phyloP scores from a whole-genome alignment of 768 basidiomycete genomes.

The Melanogaster broomeanus region DNA sequence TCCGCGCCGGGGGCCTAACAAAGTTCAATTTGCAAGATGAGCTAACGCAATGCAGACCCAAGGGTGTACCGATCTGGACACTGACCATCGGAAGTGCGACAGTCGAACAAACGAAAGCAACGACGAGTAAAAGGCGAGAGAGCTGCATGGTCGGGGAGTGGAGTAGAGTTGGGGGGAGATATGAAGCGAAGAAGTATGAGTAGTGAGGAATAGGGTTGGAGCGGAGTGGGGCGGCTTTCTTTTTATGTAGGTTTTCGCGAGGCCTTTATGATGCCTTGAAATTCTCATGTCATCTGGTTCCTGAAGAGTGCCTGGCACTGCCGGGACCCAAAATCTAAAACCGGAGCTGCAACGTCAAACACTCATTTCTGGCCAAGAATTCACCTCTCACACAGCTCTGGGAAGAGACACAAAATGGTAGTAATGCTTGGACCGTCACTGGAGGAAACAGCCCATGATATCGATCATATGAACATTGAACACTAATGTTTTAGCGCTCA shows the following conservation, averaged over 20 bases:
- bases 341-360: not conserved
- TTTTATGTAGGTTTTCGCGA: not conserved
- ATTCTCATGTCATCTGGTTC: not conserved
- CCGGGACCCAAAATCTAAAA: not conserved
- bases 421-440: too few relatives aligned
- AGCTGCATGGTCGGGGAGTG: slow-evolving; percentile 1
- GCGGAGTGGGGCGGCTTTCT: too few relatives aligned
- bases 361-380: not conserved
- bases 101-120: not conserved
- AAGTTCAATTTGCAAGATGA: not conserved
- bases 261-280: not conserved
- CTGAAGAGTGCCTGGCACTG: not conserved
- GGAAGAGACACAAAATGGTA: not conserved
- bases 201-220: too few relatives aligned
- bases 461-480: too few relatives aligned
- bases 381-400: too few relatives aligned
- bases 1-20: not conserved
- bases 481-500: not conserved
- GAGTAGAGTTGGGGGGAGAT: not conserved
- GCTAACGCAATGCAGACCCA: not conserved
- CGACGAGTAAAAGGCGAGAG: not conserved
- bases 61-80: not conserved
- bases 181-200: too few relatives aligned
- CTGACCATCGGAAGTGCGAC: slow-evolving; percentile 2
- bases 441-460: too few relatives aligned